Base-by-base conservation (phyloP, 23 red algal species). In the Chondrus crispus region DNA sequence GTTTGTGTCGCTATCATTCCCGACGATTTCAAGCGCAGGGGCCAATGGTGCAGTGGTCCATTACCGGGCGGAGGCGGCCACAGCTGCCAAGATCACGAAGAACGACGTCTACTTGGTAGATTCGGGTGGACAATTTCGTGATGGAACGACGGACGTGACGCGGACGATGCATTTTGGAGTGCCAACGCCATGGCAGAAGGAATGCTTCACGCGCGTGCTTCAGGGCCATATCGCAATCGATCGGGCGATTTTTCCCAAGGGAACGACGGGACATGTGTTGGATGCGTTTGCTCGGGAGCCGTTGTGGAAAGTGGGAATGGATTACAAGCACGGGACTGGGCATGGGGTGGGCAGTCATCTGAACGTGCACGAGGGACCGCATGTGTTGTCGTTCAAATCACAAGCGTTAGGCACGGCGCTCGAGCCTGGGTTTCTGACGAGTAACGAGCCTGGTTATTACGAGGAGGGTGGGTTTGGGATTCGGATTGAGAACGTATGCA, bases 361-460 rank as follows among this genome's bases (percentile, higher is more conserved):
- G 46, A 96, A 96, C 64, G 97, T 99, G 85, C 97, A 99, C 62
- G 97, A 99, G 80, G 94, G 97, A 30, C 97, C 97, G 64, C 97
- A 99, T 62, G 81, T 89, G 57, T 95, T 99, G 52, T 88, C 89
- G 32, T 91, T 91, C 39, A 95, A 95, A 57, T 54, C 96, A 46
- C 69, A 75, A 54, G 87, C 93, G 29, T 53, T 82, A 28, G 93
- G 53, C 57, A 92, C 92, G 2, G 74, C 93, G 51, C 85, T 99
- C 40, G 94, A 95, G 71, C 78, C 87, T 5, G 95, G 95, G 60
- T 96, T 99, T 85, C 68, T 95, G 29, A 85, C 95, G 51, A 96
- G 90, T 62, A 96, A 99, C 60, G 97, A 99, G 74, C 97, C 97
- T 13, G 97, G 97, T 12, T 99, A 99, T 62, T 99, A 99, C 79